These are phyloP conservation scores for Aspergillus piperis DNA, from an alignment of 2,329 filamentous ascomycete species.

Conservation along the genomic window DNA sequence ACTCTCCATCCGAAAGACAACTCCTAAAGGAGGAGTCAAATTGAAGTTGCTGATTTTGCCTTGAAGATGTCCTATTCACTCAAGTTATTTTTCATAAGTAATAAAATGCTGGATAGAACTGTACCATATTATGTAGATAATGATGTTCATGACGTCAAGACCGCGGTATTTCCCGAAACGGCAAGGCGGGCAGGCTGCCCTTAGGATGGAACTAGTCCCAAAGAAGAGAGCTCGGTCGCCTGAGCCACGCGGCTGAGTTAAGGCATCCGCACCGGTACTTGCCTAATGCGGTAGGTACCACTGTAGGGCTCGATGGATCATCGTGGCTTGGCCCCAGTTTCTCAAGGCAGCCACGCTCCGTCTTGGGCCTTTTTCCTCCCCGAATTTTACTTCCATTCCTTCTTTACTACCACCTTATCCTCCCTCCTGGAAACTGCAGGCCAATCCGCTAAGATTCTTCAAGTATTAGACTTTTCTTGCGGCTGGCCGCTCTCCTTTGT, in stretches of 20 bases:
- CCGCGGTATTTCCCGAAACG: neutral
- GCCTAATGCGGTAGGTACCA: neutral
- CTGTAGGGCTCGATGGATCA: slow-evolving; percentile 13
- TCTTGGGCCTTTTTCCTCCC: slow-evolving; percentile 10
- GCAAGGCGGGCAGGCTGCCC: neutral
- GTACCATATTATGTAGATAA: neutral
- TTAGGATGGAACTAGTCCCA: neutral
- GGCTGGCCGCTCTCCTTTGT: slow-evolving; percentile 19
- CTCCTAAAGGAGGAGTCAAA: too few species aligned
- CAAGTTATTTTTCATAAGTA: neutral
- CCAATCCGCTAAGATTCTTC: neutral
- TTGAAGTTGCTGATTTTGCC: too few species aligned
- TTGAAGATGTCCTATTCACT: too few species aligned
- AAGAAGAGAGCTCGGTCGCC: neutral
- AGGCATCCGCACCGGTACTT: neutral
- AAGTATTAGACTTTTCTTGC: slow-evolving; percentile 9
- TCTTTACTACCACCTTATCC: slow-evolving; percentile 5
- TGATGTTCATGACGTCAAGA: slow-evolving; percentile 1
- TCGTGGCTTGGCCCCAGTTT: slow-evolving; percentile 9
- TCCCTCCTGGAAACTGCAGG: neutral
- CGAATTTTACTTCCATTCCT: slow-evolving; percentile 8
- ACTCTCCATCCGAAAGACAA: too few species aligned
- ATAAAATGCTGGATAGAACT: neutral
- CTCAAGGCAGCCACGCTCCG: slow-evolving; percentile 18
- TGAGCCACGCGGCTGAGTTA: neutral